These are phyloP conservation scores for Lodderomyces metapsilosis DNA, from an alignment of 1,139 yeast species.

Conservation along the genomic window DNA sequence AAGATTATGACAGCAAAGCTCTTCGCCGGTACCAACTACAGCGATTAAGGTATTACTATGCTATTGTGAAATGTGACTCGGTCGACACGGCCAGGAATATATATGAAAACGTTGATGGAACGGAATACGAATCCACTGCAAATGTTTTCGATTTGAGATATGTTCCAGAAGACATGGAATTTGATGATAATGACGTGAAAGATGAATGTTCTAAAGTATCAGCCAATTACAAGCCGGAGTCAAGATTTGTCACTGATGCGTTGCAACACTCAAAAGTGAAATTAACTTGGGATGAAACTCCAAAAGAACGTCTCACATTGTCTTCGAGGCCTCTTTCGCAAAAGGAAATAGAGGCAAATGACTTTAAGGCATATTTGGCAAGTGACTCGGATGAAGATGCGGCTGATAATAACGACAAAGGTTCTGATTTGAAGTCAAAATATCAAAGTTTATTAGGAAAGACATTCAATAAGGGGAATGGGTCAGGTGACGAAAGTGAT, in stretches of 20 bases:
- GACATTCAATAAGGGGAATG: slow-evolving; percentile 42
- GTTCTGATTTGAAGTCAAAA: slow-evolving; percentile 49
- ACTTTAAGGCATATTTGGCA: slow-evolving; percentile 91
- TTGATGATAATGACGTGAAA: slow-evolving; percentile 68
- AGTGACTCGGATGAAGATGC: slow-evolving; percentile 68
- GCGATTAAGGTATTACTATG: slow-evolving; percentile 85
- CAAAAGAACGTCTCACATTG: slow-evolving; percentile 79
- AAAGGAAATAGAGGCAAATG: slow-evolving; percentile 94
- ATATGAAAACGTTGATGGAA: slow-evolving; percentile 86
- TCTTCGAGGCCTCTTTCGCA: slow-evolving; percentile 83
- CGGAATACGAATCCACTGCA: slow-evolving; percentile 95
- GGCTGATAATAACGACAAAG: slow-evolving; percentile 37
- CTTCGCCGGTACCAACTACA: slow-evolving; percentile 82
- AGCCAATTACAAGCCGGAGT: slow-evolving; percentile 73
- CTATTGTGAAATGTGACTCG: slow-evolving; percentile 84
- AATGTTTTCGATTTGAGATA: slow-evolving; percentile 90
- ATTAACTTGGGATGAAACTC: slow-evolving; percentile 98
- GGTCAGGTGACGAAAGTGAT: slow-evolving; percentile 49
- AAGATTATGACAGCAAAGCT: slow-evolving; percentile 69
- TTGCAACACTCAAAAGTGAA: slow-evolving; percentile 91
- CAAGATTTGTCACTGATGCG: slow-evolving; percentile 84
- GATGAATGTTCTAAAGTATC: slow-evolving; percentile 77
- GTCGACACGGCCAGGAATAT: slow-evolving; percentile 70
- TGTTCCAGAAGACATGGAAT: slow-evolving; percentile 87
- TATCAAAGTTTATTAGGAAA: slow-evolving; percentile 63